Evolutionary conservation across 2,329 filamentous ascomycete genomes (phyloP).

Genomic region (Xylaria sp.): DNA sequence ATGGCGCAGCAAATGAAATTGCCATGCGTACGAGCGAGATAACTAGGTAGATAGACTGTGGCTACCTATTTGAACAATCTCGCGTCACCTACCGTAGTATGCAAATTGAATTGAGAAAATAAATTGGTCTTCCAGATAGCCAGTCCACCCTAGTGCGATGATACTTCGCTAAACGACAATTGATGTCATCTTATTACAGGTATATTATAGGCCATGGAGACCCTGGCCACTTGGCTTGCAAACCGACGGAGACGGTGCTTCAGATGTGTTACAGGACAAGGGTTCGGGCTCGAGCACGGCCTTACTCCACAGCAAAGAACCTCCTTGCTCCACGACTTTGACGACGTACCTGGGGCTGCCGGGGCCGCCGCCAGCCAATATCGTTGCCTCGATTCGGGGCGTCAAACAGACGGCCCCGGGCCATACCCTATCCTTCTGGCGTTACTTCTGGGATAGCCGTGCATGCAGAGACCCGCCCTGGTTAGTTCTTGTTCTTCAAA

Average conservation of each 20-base stretch:
- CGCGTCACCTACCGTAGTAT: neutral
- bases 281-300: constrained; percentile 33
- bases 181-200: constrained; percentile 28
- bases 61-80: neutral
- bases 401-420: constrained; percentile 25
- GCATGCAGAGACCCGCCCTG: constrained; percentile 7
- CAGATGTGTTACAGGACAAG: constrained; percentile 49
- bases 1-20: neutral
- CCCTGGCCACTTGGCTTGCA: constrained; percentile 5
- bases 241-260: constrained; percentile 40
- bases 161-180: neutral
- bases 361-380: constrained; percentile 31
- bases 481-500: neutral
- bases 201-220: constrained; percentile 10
- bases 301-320: constrained; percentile 40
- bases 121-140: too few species aligned
- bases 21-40: neutral
- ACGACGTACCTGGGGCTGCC: constrained; percentile 22
- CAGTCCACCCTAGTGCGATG: too few species aligned
- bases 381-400: constrained; percentile 4
- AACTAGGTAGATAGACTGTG: too few species aligned
- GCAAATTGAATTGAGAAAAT: too few species aligned
- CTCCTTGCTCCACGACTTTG: constrained; percentile 32
- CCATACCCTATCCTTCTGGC: constrained; percentile 1
- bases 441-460: constrained; percentile 13